Base-by-base conservation (phyloP, 768 basidiomycete genomes). In the Lactarius indigo region DNA sequence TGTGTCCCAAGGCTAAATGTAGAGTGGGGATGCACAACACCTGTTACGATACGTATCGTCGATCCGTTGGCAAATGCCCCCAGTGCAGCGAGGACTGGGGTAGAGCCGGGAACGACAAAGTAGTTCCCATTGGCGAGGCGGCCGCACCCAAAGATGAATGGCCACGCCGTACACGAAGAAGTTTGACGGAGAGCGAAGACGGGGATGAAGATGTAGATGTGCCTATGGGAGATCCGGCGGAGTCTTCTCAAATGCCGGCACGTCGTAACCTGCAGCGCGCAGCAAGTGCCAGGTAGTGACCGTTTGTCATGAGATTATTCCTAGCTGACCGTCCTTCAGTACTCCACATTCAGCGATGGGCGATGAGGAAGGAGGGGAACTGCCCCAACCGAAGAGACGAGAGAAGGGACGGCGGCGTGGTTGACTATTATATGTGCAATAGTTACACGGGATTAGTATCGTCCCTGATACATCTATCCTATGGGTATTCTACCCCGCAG, bases 51-150 rank as follows among this genome's bases (percentile, higher is more conserved):
- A 82, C 73, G 60, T 87, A 82, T 72, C 81, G 82, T 37, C 76
- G 79, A 44, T 77, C 78, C 35, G 75, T 73, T 44, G 69, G 69
- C 28, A 75, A 73, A 17, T 93, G 91, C 68, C 85, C 90, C 6
- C 70, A 80, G 8, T 93, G 89, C 76, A 73, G 68, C 3, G 74
- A 69, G 44, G 81, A 83, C 57, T 95, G 91, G 92, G 84, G 87
- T 5, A 73, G 74, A 28, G 79, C 83, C n/a, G 74, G 76, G 6
- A 78, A 78, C 28, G 79, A 78, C 23, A 79, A 76, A 26, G 79
- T 92, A 44, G 68, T 74, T 3, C 82, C 83, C 6, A 76, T 94
- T 17, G 92, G 92, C 17, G 92, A 94, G 76, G 83, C 74, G 7
- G 70, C 68, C 5, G 70, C 70, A 5, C 61, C 61, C 1, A 63